Evolutionary conservation across 2,329 filamentous ascomycete genomes (phyloP).

Genomic region (Ophiostoma quercus): DNA sequence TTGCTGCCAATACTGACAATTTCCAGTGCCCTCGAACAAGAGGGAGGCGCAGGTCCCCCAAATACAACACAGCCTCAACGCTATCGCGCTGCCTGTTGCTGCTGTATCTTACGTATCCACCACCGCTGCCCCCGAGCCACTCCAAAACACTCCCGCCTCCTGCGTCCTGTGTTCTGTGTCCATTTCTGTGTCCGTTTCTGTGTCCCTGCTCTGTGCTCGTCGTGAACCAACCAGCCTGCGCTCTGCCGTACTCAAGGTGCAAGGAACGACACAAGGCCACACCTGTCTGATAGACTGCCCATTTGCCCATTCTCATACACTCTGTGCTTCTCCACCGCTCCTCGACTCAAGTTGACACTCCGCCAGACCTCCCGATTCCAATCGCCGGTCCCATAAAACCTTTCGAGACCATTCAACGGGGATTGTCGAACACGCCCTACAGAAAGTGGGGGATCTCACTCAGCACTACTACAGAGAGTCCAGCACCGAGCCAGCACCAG

Average conservation of each 20-base stretch:
- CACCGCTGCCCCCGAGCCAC: conserved; percentile 12
- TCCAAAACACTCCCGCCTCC: not conserved
- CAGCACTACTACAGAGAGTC: not conserved
- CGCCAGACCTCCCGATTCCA: not conserved
- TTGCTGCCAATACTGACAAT: not conserved
- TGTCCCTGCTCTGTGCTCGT: not conserved
- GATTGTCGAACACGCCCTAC: conserved; percentile 15
- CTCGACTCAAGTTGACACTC: not conserved
- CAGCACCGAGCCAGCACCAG: not conserved
- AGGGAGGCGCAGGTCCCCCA: conserved; percentile 20
- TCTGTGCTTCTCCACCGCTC: not conserved
- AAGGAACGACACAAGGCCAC: not conserved
- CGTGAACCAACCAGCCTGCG: conserved; percentile 1
- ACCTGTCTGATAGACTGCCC: not conserved
- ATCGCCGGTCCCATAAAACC: not conserved
- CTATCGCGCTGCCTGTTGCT: conserved; percentile 18
- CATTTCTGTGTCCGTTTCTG: not conserved
- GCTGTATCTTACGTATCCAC: conserved; percentile 15
- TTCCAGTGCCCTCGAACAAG: conserved; percentile 4
- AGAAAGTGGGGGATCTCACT: conserved; percentile 20
- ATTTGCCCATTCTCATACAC: not conserved
- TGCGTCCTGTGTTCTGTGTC: not conserved
- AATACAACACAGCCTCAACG: conserved; percentile 28
- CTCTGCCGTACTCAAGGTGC: not conserved
- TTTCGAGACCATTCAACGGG: conserved; percentile 4